Percentiles rank a stretch among this genome's conserved stretches.
These are phyloP conservation scores for Quercus gilva DNA, from an alignment of 306 rosid genomes.

Conservation along the genomic window DNA sequence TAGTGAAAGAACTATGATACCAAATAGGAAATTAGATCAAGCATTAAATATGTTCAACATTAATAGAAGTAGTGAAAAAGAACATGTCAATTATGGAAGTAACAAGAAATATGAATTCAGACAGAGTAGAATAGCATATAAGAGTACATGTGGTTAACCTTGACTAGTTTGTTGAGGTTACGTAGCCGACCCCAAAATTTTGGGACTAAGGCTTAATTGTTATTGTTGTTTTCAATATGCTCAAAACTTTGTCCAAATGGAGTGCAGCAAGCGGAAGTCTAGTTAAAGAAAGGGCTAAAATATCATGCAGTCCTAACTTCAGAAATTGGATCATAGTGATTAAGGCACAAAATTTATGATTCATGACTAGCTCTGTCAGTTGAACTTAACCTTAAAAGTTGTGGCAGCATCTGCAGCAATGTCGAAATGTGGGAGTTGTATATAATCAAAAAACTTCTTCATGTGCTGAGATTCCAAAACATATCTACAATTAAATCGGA, in stretches of 20 bases:
- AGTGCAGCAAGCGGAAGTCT: background rate
- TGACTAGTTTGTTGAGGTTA: no score
- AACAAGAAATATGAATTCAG: no score
- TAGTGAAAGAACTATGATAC: background rate
- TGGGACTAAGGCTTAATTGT: no score
- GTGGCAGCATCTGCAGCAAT: constrained; percentile 99
- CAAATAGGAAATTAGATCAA: no score
- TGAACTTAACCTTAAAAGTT: constrained; percentile 74
- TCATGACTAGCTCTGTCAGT: constrained; percentile 4
- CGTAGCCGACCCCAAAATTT: no score
- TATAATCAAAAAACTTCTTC: constrained; percentile 91
- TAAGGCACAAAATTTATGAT: background rate
- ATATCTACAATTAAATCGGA: constrained; percentile 59
- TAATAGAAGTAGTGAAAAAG: no score
- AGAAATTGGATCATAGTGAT: background rate
- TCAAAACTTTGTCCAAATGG: background rate
- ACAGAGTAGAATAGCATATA: no score
- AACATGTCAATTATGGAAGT: no score
- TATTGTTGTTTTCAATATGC: background rate
- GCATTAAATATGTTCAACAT: background rate
- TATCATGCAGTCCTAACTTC: background rate
- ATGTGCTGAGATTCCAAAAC: constrained; percentile 83
- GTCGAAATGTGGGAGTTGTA: constrained; percentile 95
- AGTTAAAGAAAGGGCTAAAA: background rate
- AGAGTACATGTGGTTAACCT: no score